Percentiles rank a stretch among this genome's conserved stretches.
phyloP scores from a whole-genome alignment of 148 eudicot genomes.

The Simmondsia chinensis region DNA sequence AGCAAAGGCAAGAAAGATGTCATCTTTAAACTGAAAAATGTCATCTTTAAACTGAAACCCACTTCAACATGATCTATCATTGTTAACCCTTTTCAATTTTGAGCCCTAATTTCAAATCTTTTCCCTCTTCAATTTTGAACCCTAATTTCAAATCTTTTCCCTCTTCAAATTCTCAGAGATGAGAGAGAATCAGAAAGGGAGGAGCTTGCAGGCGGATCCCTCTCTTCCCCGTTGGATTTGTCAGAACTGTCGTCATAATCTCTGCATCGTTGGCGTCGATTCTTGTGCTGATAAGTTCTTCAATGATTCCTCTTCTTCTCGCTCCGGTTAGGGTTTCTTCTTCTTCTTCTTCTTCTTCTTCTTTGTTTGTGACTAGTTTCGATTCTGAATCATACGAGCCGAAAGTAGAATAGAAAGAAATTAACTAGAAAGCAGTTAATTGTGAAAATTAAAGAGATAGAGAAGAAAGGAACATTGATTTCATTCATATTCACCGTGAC shows the following conservation, averaged over 20 bases:
- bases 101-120: no score
- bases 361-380: background rate
- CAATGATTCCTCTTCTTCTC: constrained; percentile 23
- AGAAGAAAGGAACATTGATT: no score
- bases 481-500: no score
- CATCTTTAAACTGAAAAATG: no score
- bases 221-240: constrained; percentile 73
- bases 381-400: no score
- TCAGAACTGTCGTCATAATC: constrained; percentile 80
- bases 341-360: background rate
- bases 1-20: no score
- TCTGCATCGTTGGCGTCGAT: constrained; percentile 76
- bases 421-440: background rate
- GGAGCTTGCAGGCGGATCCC: constrained; percentile 63
- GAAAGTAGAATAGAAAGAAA: no score
- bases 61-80: no score
- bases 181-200: constrained; percentile 21
- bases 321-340: constrained; percentile 43
- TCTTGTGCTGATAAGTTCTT: constrained; percentile 61
- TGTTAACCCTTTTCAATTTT: background rate
- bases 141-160: no score
- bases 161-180: background rate
- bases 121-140: background rate
- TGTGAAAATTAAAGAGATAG: no score
- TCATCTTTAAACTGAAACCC: no score